Conservation (phyloP, 108 stramenopile genomes). For the Stephanodiscus triporus region DNA sequence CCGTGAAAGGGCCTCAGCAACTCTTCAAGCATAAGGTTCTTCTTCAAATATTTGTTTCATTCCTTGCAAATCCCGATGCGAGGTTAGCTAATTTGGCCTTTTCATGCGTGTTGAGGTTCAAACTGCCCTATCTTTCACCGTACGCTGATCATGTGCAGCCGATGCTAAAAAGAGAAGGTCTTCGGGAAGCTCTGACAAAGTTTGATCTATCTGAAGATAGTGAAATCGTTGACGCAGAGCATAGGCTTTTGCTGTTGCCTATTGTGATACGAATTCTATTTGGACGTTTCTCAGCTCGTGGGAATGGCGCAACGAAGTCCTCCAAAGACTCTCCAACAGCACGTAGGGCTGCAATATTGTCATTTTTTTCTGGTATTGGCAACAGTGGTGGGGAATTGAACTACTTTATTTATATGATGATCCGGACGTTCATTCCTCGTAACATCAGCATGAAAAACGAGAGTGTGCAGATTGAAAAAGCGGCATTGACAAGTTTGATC, state of each 20-base stretch:
- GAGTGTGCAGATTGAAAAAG: slow-evolving; percentile 32
- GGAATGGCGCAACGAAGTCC: slow-evolving; percentile 55
- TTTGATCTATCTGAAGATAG: slow-evolving; percentile 55
- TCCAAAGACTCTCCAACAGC: slow-evolving; percentile 81
- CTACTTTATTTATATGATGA: slow-evolving; percentile 80
- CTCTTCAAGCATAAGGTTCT: slow-evolving; percentile 67
- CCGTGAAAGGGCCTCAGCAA: slow-evolving; percentile 80
- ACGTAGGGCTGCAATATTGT: slow-evolving; percentile 73
- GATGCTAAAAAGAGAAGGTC: slow-evolving; percentile 62
- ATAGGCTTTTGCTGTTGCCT: slow-evolving; percentile 61
- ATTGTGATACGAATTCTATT: slow-evolving; percentile 77
- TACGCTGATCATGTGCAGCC: slow-evolving; percentile 57
- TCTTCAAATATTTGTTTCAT: slow-evolving; percentile 55
- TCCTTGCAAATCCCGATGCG: slow-evolving; percentile 71
- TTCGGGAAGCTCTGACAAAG: slow-evolving; percentile 74
- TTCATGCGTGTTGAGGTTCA: slow-evolving; percentile 65
- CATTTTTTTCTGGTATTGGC: slow-evolving; percentile 76
- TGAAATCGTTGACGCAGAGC: slow-evolving; percentile 56
- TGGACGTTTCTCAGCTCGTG: slow-evolving; percentile 68
- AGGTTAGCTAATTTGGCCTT: slow-evolving; percentile 65
- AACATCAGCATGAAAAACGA: slow-evolving; percentile 22
- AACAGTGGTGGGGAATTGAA: slow-evolving; percentile 60
- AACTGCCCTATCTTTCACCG: slow-evolving; percentile 59
- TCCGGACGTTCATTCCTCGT: slow-evolving; percentile 65
- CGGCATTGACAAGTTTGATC: slow-evolving; percentile 26